A percentile compares a stretch with the other conserved stretches of the same genome.
phyloP scores from a whole-genome alignment of 2,329 filamentous ascomycete genomes.

The Cytospora leucostoma region DNA sequence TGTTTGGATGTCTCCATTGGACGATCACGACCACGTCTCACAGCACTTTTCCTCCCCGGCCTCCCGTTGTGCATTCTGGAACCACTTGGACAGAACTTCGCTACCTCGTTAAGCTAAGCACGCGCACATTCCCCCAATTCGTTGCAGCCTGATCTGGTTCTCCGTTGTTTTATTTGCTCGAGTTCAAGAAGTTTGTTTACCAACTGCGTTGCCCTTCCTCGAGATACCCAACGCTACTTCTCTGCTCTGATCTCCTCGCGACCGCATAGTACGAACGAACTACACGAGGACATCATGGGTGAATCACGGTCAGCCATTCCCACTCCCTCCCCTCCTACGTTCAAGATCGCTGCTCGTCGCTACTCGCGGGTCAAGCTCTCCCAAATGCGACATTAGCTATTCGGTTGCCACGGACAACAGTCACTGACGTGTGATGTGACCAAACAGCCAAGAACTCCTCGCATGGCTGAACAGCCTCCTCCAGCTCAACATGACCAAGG shows the following conservation, averaged over 20 bases:
- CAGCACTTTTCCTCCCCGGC: conserved; percentile 13
- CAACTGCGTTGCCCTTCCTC: conserved; percentile 9
- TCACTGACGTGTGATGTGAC: conserved; percentile 18
- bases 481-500: conserved; percentile 96
- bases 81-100: background rate
- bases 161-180: conserved; percentile 9
- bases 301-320: conserved; percentile 57
- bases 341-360: background rate
- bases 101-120: background rate
- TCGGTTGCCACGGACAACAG: background rate
- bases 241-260: conserved; percentile 1
- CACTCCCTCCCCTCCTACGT: background rate
- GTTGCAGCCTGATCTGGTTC: background rate
- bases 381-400: background rate
- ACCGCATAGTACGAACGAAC: conserved; percentile 3
- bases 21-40: conserved; percentile 11
- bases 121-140: background rate
- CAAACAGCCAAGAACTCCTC: conserved; percentile 85
- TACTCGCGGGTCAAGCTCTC: background rate
- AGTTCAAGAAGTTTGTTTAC: background rate
- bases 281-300: conserved; percentile 52
- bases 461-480: conserved; percentile 97
- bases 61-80: conserved; percentile 1
- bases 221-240: conserved; percentile 23
- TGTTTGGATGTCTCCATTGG: conserved; percentile 21